These are phyloP conservation scores for Chlorella sp. DNA, from an alignment of 139 green algal species.

Conservation along the genomic window DNA sequence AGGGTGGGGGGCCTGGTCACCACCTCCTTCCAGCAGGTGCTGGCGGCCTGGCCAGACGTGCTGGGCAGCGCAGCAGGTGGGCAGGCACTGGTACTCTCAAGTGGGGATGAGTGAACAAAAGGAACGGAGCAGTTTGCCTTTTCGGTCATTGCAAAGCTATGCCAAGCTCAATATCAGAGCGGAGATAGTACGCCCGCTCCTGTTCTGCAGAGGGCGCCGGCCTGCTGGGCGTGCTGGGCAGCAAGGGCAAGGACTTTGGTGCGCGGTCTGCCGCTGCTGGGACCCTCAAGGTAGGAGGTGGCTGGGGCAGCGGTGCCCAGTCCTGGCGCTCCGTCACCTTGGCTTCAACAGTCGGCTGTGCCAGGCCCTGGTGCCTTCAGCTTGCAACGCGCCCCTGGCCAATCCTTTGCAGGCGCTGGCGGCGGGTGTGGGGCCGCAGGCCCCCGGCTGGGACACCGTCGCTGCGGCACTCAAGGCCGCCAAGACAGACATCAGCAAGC, in stretches of 20 bases:
- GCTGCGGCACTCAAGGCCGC: background rate
- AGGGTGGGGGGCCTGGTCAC: background rate
- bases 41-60: conserved; percentile 1
- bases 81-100: too few relatives aligned
- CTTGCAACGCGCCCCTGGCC: too few relatives aligned
- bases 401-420: background rate
- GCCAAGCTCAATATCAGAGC: too few relatives aligned
- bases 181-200: background rate
- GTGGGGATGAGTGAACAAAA: too few relatives aligned
- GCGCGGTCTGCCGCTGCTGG: background rate
- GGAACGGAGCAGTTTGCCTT: background rate
- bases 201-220: background rate
- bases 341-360: too few relatives aligned
- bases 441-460: background rate
- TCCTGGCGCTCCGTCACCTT: too few relatives aligned
- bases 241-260: conserved; percentile 23
- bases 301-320: too few relatives aligned
- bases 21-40: conserved; percentile 6
- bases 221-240: conserved; percentile 13
- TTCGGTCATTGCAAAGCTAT: too few relatives aligned
- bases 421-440: background rate
- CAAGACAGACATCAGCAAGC: conserved; percentile 23
- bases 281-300: background rate
- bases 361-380: too few relatives aligned
- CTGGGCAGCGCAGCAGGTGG: conserved; percentile 2